These are phyloP conservation scores for Pyronema omphalodes DNA, from an alignment of 495 filamentous ascomycete genomes.

Conservation along the genomic window DNA sequence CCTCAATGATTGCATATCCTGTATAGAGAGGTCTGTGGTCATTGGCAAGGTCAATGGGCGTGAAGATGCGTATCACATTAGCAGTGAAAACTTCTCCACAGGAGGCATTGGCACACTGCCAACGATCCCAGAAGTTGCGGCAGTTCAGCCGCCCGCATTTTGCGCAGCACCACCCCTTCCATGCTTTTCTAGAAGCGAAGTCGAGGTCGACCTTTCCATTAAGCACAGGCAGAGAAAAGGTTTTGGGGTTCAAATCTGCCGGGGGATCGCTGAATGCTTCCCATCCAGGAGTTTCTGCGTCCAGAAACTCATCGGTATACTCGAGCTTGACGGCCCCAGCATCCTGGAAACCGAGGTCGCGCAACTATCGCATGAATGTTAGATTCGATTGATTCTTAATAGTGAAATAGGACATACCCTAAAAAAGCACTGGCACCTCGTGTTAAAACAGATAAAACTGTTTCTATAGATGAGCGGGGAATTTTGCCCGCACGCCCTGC, in stretches of 20 bases:
- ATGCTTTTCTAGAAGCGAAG: constrained; percentile 26
- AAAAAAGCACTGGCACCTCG: constrained; percentile 37
- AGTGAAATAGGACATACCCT: constrained; percentile 9
- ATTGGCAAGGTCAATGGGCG: constrained; percentile 25
- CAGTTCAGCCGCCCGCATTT: constrained; percentile 46
- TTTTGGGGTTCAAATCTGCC: constrained; percentile 22
- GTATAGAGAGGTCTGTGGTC: constrained; percentile 19
- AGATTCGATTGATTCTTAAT: constrained; percentile 33
- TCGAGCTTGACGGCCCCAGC: neutral
- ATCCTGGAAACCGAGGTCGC: too few species aligned
- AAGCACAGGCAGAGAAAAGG: constrained; percentile 11
- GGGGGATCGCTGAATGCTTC: constrained; percentile 27
- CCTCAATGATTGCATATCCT: constrained; percentile 17
- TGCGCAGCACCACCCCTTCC: constrained; percentile 57
- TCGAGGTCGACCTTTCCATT: constrained; percentile 21
- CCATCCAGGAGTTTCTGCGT: constrained; percentile 26
- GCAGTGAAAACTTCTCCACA: constrained; percentile 31
- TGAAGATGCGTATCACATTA: constrained; percentile 10
- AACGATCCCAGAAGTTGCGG: constrained; percentile 42
- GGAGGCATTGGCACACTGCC: constrained; percentile 38
- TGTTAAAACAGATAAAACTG: constrained; percentile 56
- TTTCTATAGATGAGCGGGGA: constrained; percentile 33
- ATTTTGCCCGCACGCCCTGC: constrained; percentile 26
- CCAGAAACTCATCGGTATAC: constrained; percentile 33
- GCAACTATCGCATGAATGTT: too few species aligned